Percentiles rank a stretch among this genome's conserved stretches.
Conservation (phyloP, 192 early-diverging fungal genomes). For the Gamsiella multidivaricata region DNA sequence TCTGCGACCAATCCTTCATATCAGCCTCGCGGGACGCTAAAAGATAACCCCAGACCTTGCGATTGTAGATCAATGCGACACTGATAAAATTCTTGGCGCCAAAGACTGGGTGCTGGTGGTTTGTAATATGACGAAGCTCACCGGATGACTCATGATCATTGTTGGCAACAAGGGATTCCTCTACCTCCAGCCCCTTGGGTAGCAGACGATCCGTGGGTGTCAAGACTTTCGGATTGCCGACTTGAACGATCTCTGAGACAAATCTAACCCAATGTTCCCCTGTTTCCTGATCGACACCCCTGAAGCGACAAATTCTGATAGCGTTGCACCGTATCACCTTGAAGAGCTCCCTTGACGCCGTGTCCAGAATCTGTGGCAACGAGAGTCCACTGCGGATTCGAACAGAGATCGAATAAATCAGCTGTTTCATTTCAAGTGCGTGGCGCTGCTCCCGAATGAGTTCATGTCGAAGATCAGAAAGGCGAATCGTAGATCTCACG, state of each 20-base stretch:
- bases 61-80: constrained; percentile 39
- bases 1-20: constrained; percentile 38
- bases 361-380: constrained; percentile 40
- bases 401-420: constrained; percentile 53
- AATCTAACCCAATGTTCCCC: constrained; percentile 41
- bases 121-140: constrained; percentile 24
- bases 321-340: constrained; percentile 51
- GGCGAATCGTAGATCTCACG: constrained; percentile 63
- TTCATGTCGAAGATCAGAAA: constrained; percentile 57
- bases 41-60: constrained; percentile 54
- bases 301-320: constrained; percentile 44
- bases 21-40: constrained; percentile 32
- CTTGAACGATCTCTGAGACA: constrained; percentile 31
- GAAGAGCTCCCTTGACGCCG: constrained; percentile 46
- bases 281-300: constrained; percentile 24
- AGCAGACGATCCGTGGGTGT: constrained; percentile 28
- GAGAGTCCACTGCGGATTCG: constrained; percentile 48
- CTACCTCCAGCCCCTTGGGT: constrained; percentile 29
- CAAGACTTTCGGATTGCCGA: constrained; percentile 38
- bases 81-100: constrained; percentile 41
- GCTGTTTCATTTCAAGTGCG: constrained; percentile 50
- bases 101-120: constrained; percentile 33
- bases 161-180: neutral
- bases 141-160: constrained; percentile 17
- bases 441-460: constrained; percentile 51